Percentiles rank a stretch among this genome's conserved stretches.
These are phyloP conservation scores for Pinus taeda DNA, from an alignment of 75 land plant species.

Conservation along the genomic window DNA sequence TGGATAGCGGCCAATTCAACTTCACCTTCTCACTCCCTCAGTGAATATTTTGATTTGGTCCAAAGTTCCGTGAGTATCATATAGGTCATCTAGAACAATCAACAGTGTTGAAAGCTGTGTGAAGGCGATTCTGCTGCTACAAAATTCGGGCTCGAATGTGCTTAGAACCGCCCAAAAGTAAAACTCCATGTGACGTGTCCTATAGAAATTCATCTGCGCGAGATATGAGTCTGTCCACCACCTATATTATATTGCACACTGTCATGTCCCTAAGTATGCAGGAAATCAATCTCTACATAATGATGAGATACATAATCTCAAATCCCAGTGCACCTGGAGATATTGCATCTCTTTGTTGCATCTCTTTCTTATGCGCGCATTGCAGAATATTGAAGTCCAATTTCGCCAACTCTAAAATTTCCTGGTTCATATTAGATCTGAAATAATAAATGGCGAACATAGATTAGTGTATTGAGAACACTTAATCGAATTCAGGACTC, in stretches of 20 bases:
- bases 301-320: background rate
- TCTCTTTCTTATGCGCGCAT: background rate
- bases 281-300: background rate
- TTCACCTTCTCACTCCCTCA: conserved; percentile 24
- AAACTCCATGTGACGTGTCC: background rate
- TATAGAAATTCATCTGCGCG: background rate
- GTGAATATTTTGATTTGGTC: conserved; percentile 37
- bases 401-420: background rate
- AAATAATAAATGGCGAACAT: conserved; percentile 12
- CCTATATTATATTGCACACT: background rate
- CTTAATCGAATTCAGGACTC: conserved; percentile 9
- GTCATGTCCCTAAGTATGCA: background rate
- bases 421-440: background rate
- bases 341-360: too few relatives aligned
- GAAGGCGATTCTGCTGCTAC: conserved; percentile 3
- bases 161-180: background rate
- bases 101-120: conserved; percentile 13
- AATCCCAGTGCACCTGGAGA: background rate
- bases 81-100: conserved; percentile 33
- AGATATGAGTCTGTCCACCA: background rate
- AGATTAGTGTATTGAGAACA: background rate
- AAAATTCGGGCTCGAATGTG: background rate
- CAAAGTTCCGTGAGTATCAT: conserved; percentile 28
- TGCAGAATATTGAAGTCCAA: background rate
- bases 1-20: background rate